Base-by-base conservation (phyloP, 176 grass and related monocot genomes). In the Bonia amplexicaulis region DNA sequence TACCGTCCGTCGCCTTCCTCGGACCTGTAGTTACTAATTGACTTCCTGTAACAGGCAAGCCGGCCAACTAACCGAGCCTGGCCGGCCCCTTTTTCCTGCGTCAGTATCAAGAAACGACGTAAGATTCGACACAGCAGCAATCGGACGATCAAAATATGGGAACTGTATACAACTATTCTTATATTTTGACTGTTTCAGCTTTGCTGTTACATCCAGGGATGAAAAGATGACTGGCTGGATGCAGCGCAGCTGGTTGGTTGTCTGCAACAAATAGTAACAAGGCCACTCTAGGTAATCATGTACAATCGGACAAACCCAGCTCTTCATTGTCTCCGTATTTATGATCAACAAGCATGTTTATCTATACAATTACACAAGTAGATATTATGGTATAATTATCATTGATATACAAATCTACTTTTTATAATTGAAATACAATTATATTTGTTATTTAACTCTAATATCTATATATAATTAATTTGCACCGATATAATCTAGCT, bases 1-100 rank as follows among this genome's bases (percentile, higher is more conserved):
- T 63, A 53, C 77, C 64, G 31, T 85, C 61, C 26, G 75, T 84
- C 69, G 76, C 68, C 85, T 69, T 90, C 85, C 52, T 37, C 80
- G 3, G 49, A 7, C 37, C 89, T 83, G 84, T 68, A 75, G 75
- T 63, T 54, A 61, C 49, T 3, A 51, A 45, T 90, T 60, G 58
- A 17, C 66, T 67, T 69, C 29, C 55, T 72, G 67, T 79, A 66
- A 73, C 79, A 41, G 47, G 58, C 66, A 86, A 87, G 73, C 65
- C 73, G 82, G 45, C 57, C 68, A 23, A 37, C 59, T 72, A 48
- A 35, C 59, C 67, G 51, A 71, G 64, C 42, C 17, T 46, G 73
- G 63, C 42, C 19, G n/a, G 23, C 51, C 39, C 23, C 7, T 58
- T 68, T 61, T 27, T 75, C 60, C 60, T 47, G 78, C 12, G 37